Base-by-base conservation (phyloP, 1,284 basidiomycete genomes). In the Sutorius eximius region DNA sequence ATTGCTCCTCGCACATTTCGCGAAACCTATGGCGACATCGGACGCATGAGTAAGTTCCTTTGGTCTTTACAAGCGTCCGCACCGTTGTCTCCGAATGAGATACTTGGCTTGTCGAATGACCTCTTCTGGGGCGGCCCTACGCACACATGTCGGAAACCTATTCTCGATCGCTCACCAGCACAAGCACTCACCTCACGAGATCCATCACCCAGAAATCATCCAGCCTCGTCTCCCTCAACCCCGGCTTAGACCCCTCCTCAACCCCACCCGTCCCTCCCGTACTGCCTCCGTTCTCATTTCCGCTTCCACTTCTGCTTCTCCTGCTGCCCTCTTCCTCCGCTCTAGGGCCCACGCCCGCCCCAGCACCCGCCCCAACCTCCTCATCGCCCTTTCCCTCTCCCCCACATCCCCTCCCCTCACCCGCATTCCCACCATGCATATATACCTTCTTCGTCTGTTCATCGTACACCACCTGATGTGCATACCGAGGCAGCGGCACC, bases 181-280 rank as follows among this genome's bases (percentile, higher is more conserved):
- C 13, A 6, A 24, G 4, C 10, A 36, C 62, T 32, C 58, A 88
- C 88, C 88, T 78, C 53, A 78, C 68, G 42, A 91, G 70, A 47
- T 73, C 76, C 83, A 90, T 86, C 64, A 74, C 77, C 90, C 87
- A 92, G 60, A 91, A 83, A 68, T 91, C 89, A 62, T 87, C 84
- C 65, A 90, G 61, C 54, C 87, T 75, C 52, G 70, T 75, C 55
- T 83, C 80, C 45, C 64, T 61, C 53, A 57, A 43, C 22, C 59
- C 57, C 27, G 44, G 57, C 43, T 52, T 60, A 13, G 64, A 50
- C 29, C 56, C 60, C 29, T 61, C 61, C 30, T 67, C 65, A 13
- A 52, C 64, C 11, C 41, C 20, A 8, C 29, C 34, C 15, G 36
- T 6, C 10, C 38, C 45, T 34, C 48, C 49, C 6, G 6, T 41